Base-by-base conservation (phyloP, 208 protist species). In the Herpetomonas muscarum region DNA sequence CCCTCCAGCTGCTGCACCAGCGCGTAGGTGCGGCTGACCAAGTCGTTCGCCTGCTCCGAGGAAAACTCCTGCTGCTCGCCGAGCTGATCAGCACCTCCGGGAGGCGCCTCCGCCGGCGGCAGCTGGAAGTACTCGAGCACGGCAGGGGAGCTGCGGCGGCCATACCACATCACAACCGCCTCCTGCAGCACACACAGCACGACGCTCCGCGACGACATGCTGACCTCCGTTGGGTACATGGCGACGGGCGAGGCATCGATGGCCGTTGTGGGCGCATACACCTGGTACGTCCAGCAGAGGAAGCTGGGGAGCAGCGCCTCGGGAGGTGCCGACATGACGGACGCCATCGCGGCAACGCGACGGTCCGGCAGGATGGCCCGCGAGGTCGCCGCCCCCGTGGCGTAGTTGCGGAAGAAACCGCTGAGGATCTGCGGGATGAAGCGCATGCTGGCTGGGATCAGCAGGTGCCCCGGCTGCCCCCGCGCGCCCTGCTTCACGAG, bases 351-450 rank as follows among this genome's bases (percentile, higher is more conserved):
- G 1, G 83, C 79, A 26, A 91, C 68, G 2, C 87, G 81, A 28
- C 88, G 76, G 50, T 90, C 82, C 0, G 84, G 81, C 15, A 61
- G 70, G 36, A 94, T 79, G 1, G 51, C 64, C 10, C 64, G 67
- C 67, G 61, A 66, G 30, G 50, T 71, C 26, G 51, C 70, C 54
- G 46, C 76, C 22, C 83, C 81, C 0, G 76, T 78, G 1, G 87
- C 87, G 1, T 75, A 42, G 46, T 32, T 66, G 30, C 84, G 74
- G 48, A 85, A 90, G 67, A 94, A 94, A 7, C 81, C 83, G 52
- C 76, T 74, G 13, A 94, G 53, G 32, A 94, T 74, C 50, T 91
- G 82, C 13, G 81, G 83, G 22, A 94, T 78, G 55, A 86, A 94
- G 4, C 71, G 65, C 67, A 94, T 75, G 37, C 81, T 86, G 22